These are phyloP conservation scores for Solanum tacnaense DNA, from an alignment of 257 asterid species.

Conservation along the genomic window DNA sequence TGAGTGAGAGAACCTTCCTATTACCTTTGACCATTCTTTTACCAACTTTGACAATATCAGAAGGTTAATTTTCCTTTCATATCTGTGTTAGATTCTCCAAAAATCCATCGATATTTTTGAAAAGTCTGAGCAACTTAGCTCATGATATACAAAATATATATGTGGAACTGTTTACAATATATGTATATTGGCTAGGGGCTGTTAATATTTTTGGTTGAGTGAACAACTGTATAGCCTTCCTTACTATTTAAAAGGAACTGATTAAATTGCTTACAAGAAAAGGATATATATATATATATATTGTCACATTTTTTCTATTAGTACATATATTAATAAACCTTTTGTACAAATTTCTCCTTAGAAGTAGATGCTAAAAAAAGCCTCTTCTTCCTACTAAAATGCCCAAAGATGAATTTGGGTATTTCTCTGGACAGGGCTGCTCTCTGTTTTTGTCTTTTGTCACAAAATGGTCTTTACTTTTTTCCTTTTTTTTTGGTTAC, in stretches of 20 bases:
- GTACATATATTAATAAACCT: not conserved
- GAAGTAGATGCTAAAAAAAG: constrained; percentile 8
- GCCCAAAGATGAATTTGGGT: constrained; percentile 33
- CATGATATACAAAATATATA: not conserved
- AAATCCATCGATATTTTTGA: too few species aligned
- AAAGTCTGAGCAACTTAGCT: not conserved
- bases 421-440: constrained; percentile 50
- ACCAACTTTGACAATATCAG: not conserved
- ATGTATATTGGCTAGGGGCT: not conserved
- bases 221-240: not conserved
- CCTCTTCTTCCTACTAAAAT: constrained; percentile 34
- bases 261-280: not conserved
- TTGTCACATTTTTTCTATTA: not conserved
- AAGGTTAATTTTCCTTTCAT: not conserved
- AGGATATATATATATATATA: not conserved
- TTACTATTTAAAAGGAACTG: not conserved
- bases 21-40: not conserved
- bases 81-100: too few species aligned
- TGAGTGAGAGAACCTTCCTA: not conserved
- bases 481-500: not conserved
- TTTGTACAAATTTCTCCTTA: constrained; percentile 5
- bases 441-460: constrained; percentile 12
- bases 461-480: constrained; percentile 3
- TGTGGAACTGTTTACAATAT: not conserved
- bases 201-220: not conserved